Conservation (phyloP, 257 asterid species). For the Solanum gandarillasii region DNA sequence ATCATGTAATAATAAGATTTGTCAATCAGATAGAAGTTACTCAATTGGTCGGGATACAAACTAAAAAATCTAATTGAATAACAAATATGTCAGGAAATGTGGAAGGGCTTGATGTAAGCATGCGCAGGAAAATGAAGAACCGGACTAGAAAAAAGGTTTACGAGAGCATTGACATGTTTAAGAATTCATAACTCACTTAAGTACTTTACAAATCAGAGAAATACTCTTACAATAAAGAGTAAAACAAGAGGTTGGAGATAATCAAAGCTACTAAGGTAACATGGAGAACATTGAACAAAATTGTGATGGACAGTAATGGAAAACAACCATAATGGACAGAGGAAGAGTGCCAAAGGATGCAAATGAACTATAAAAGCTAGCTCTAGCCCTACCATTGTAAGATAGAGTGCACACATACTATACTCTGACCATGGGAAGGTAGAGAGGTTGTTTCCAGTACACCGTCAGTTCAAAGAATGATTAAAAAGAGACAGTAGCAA, state of each 20-base stretch:
- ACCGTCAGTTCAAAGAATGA: background rate
- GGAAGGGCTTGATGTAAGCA: background rate
- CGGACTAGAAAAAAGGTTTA: background rate
- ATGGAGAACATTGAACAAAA: background rate
- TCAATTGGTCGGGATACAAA: background rate
- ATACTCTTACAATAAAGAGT: background rate
- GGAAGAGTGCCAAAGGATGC: background rate
- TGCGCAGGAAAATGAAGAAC: background rate
- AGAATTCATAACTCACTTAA: background rate
- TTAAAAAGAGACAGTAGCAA: background rate
- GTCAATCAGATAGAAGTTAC: background rate
- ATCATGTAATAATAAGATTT: background rate
- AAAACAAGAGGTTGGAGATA: background rate
- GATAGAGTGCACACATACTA: background rate
- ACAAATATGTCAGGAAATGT: background rate
- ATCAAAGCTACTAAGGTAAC: background rate
- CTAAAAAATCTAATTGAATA: background rate
- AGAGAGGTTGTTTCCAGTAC: background rate
- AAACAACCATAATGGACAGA: background rate
- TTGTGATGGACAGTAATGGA: background rate
- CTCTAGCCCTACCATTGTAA: background rate
- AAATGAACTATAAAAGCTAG: background rate
- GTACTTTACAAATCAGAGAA: background rate
- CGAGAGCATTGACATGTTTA: background rate
- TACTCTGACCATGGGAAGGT: background rate